A percentile compares a stretch with the other conserved stretches of the same genome.
Conservation (phyloP, 2,329 filamentous ascomycete species). For the Penicillium sp. region DNA sequence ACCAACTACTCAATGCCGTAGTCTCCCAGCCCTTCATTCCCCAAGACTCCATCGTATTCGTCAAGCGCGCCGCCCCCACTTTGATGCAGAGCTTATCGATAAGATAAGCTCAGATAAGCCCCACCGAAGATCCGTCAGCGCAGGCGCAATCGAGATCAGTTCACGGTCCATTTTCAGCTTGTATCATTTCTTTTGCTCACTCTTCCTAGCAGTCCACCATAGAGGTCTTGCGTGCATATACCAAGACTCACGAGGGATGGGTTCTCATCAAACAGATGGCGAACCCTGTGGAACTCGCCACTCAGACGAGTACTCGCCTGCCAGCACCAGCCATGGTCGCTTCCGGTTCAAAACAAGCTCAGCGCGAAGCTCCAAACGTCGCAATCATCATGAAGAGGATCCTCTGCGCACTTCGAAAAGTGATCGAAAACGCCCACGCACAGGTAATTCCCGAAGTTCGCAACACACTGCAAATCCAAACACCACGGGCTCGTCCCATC, state of each 20-base stretch:
- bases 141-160: too few species aligned
- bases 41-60: too few species aligned
- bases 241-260: neutral
- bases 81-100: neutral
- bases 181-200: neutral
- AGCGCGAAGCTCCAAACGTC: slow-evolving; percentile 11
- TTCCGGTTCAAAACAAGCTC: slow-evolving; percentile 18
- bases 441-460: too few species aligned
- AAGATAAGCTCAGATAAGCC: neutral
- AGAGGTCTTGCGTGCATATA: neutral
- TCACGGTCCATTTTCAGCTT: too few species aligned
- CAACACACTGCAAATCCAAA: too few species aligned
- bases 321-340: slow-evolving; percentile 9
- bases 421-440: slow-evolving; percentile 23
- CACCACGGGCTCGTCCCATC: too few species aligned
- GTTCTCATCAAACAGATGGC: neutral
- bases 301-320: slow-evolving; percentile 5
- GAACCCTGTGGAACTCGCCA: neutral
- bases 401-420: slow-evolving; percentile 19
- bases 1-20: too few species aligned
- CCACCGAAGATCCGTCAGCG: too few species aligned
- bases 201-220: neutral
- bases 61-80: neutral
- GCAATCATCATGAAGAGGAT: slow-evolving; percentile 16
- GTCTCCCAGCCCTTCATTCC: neutral